Conservation (phyloP, 257 asterid species). For the Vinca minor region DNA sequence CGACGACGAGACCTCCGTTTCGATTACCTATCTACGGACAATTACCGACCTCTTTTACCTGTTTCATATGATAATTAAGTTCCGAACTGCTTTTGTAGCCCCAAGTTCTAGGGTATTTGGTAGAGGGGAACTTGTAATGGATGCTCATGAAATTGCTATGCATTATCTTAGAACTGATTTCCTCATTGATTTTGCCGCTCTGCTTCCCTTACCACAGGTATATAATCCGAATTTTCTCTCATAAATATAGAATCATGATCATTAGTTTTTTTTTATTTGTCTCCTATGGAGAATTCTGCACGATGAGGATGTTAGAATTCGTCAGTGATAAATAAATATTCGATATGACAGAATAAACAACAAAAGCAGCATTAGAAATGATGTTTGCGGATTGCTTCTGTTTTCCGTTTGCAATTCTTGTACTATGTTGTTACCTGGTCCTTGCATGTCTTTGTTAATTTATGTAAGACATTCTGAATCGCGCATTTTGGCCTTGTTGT, state of each 20-base stretch:
- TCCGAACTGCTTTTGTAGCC: slow-evolving; percentile 82
- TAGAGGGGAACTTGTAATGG: slow-evolving; percentile 91
- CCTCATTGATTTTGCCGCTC: slow-evolving; percentile 62
- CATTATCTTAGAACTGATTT: slow-evolving; percentile 68
- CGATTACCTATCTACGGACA: slow-evolving; percentile 51
- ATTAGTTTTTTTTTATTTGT: not conserved
- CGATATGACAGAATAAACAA: too few relatives aligned
- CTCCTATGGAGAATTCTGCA: not conserved
- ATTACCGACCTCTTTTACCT: slow-evolving; percentile 58
- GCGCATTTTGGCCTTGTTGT: not conserved
- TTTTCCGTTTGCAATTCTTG: not conserved
- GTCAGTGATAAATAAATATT: too few relatives aligned
- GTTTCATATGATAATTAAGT: slow-evolving; percentile 69
- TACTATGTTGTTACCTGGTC: not conserved
- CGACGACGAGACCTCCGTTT: slow-evolving; percentile 37
- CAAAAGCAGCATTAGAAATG: too few relatives aligned
- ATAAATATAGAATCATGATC: too few relatives aligned
- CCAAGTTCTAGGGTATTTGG: slow-evolving; percentile 87
- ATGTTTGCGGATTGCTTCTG: not conserved
- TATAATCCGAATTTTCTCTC: not conserved
- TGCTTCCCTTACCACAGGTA: slow-evolving; percentile 84
- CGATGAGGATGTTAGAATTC: too few relatives aligned
- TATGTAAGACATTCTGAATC: not conserved
- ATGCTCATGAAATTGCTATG: slow-evolving; percentile 48
- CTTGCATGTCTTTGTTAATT: not conserved